Evolutionary conservation across 2,329 filamentous ascomycete genomes (phyloP).

Genomic region (Diaporthe destruens): DNA sequence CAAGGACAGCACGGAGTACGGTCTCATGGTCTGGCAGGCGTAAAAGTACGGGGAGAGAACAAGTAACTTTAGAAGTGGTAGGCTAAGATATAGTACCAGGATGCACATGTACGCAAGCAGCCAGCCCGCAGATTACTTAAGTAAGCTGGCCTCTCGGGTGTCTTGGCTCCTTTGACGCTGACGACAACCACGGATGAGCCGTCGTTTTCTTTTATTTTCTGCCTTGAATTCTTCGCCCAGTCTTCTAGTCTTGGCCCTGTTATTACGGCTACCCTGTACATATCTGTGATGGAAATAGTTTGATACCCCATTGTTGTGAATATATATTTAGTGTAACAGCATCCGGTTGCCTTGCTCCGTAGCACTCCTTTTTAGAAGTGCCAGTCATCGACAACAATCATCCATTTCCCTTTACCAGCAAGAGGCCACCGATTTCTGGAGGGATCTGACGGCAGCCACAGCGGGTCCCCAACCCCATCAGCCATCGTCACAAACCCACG

Average conservation of each 20-base stretch:
- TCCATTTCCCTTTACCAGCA: background rate
- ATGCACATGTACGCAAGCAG: background rate
- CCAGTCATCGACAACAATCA: background rate
- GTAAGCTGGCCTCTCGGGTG: background rate
- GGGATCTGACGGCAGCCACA: slow-evolving; percentile 26
- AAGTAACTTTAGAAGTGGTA: background rate
- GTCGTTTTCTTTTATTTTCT: background rate
- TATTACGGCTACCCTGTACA: background rate
- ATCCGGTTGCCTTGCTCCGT: background rate
- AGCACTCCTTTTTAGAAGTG: no score
- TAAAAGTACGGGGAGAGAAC: background rate
- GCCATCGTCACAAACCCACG: slow-evolving; percentile 26
- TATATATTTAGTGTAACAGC: background rate
- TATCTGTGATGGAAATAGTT: background rate
- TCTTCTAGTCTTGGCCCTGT: background rate
- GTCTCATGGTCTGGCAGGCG: background rate
- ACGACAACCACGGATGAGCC: slow-evolving; percentile 5
- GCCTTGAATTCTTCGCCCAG: background rate
- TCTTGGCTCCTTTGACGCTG: slow-evolving; percentile 26
- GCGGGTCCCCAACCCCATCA: slow-evolving; percentile 19
- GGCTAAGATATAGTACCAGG: background rate
- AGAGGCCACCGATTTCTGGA: slow-evolving; percentile 11
- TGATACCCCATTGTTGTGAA: background rate
- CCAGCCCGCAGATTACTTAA: background rate
- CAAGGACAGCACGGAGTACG: no score